Conservation (phyloP, 2,329 filamentous ascomycete species). For the Curvularia lunata region DNA sequence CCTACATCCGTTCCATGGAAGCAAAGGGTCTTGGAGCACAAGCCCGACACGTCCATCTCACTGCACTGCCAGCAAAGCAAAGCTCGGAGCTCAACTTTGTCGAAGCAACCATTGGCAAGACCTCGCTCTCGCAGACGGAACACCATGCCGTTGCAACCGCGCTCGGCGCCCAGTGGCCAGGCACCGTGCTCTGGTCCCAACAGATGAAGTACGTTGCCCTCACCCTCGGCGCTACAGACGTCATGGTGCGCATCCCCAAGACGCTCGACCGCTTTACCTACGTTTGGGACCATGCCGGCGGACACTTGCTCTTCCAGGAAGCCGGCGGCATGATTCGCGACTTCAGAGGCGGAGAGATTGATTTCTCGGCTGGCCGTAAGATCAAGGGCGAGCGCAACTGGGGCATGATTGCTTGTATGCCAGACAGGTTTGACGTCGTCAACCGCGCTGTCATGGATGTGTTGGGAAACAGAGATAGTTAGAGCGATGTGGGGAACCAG, state of each 20-base stretch:
- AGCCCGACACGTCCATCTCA: constrained; percentile 39
- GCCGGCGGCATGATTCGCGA: constrained; percentile 60
- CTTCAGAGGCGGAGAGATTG: constrained; percentile 57
- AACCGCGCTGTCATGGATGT: constrained; percentile 37
- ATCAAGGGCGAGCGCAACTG: constrained; percentile 43
- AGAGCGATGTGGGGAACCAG: background rate
- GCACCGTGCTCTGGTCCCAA: constrained; percentile 59
- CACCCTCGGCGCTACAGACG: constrained; percentile 57
- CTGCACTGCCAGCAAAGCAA: constrained; percentile 30
- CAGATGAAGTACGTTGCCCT: constrained; percentile 63
- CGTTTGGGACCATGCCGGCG: constrained; percentile 64
- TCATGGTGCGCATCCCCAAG: constrained; percentile 57
- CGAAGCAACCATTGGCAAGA: constrained; percentile 53
- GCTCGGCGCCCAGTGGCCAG: constrained; percentile 55
- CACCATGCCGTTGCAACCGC: constrained; percentile 47
- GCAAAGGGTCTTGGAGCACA: constrained; percentile 39
- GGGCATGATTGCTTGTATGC: constrained; percentile 45
- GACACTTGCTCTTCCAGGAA: constrained; percentile 59
- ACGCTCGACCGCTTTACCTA: constrained; percentile 54
- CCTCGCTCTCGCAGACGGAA: constrained; percentile 44
- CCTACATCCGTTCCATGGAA: constrained; percentile 50
- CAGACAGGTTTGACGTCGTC: constrained; percentile 35
- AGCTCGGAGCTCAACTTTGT: constrained; percentile 52
- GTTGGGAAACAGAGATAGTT: constrained; percentile 23
- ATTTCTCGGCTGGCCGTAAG: constrained; percentile 51